These are phyloP conservation scores for Evernia prunastri DNA, from an alignment of 495 filamentous ascomycete species.

Conservation along the genomic window DNA sequence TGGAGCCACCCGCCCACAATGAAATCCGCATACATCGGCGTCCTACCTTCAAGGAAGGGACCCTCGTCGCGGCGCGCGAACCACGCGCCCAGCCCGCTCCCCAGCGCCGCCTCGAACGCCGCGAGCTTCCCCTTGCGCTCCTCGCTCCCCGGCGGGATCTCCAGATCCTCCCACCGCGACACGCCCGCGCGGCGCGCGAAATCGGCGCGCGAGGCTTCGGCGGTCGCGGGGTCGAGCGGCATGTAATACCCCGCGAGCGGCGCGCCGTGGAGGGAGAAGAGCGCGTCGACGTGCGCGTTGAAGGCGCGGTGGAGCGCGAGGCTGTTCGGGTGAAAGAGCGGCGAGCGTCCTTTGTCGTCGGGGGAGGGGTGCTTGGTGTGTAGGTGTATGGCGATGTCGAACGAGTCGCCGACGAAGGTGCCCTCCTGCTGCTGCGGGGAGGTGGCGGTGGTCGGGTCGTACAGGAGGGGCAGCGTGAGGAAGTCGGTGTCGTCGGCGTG, in stretches of 20 bases:
- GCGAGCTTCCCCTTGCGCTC: constrained; percentile 33
- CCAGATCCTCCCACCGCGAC: constrained; percentile 43
- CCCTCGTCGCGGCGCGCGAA: constrained; percentile 38
- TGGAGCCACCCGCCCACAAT: constrained; percentile 57
- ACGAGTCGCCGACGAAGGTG: constrained; percentile 49
- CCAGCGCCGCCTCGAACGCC: constrained; percentile 38
- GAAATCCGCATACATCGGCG: constrained; percentile 52
- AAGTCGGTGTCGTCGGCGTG: constrained; percentile 52
- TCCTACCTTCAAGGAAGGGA: constrained; percentile 45
- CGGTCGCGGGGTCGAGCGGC: constrained; percentile 41
- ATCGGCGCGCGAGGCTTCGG: constrained; percentile 37
- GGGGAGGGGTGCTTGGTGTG: constrained; percentile 43
- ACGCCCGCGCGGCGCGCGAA: constrained; percentile 42
- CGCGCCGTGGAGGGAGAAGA: constrained; percentile 38
- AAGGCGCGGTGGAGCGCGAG: constrained; percentile 33
- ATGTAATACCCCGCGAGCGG: constrained; percentile 33
- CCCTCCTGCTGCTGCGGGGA: constrained; percentile 12
- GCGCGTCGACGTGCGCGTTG: constrained; percentile 46
- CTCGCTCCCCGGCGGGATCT: constrained; percentile 34
- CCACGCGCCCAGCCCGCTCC: constrained; percentile 36
- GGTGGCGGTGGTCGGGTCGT: constrained; percentile 38
- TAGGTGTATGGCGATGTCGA: constrained; percentile 55
- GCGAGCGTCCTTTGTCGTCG: constrained; percentile 30
- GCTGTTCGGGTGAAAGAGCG: constrained; percentile 38
- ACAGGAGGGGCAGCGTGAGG: constrained; percentile 54